Evolutionary conservation across 2,329 filamentous ascomycete genomes (phyloP).

Genomic region (Dactylellina sp.): DNA sequence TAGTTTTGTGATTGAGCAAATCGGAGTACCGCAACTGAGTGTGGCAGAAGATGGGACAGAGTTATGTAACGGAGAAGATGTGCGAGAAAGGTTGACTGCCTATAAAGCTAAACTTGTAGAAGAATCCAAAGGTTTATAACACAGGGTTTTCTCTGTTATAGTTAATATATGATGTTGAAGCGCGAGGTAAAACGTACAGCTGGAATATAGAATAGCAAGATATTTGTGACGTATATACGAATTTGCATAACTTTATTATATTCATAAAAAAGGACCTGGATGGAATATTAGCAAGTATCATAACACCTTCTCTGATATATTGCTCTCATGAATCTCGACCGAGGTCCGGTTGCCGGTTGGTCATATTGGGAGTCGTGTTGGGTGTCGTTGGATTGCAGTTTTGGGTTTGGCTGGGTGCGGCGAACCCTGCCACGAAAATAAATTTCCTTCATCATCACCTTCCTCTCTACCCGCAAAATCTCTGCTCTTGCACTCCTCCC

Average conservation of each 20-base stretch:
- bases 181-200: too few relatives aligned
- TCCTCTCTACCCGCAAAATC: constrained; percentile 60
- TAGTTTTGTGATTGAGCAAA: constrained; percentile 62
- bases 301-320: too few relatives aligned
- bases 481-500: constrained; percentile 57
- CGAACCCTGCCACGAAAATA: constrained; percentile 37
- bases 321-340: too few relatives aligned
- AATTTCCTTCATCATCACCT: constrained; percentile 46
- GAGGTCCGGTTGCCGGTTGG: too few relatives aligned
- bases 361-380: constrained; percentile 11
- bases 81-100: constrained; percentile 17
- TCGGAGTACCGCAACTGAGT: constrained; percentile 60
- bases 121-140: too few relatives aligned
- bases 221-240: too few relatives aligned
- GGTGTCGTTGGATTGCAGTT: constrained; percentile 19
- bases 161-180: too few relatives aligned
- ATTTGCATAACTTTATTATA: too few relatives aligned
- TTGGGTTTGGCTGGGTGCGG: constrained; percentile 36
- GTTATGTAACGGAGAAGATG: constrained; percentile 32
- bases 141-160: too few relatives aligned
- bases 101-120: constrained; percentile 11
- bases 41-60: constrained; percentile 14
- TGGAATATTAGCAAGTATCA: too few relatives aligned
- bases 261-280: too few relatives aligned
- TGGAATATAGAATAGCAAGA: too few relatives aligned